Conservation (phyloP, 164 flowering plant genomes). For the Magnolia changhungtana region DNA sequence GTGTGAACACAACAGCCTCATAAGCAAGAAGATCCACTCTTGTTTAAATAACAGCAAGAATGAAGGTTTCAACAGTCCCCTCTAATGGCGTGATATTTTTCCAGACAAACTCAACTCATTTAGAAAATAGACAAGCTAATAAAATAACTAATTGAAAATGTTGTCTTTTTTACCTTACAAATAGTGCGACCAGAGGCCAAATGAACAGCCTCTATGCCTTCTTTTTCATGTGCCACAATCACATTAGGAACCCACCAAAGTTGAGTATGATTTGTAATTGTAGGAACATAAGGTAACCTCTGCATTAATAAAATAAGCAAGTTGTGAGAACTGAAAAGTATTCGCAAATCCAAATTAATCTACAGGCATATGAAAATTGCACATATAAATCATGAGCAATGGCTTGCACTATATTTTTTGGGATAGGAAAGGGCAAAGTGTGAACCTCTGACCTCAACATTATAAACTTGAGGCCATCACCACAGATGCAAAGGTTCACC, state of each 20-base stretch:
- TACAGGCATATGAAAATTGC: neutral
- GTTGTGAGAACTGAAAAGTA: neutral
- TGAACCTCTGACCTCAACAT: neutral
- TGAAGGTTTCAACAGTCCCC: neutral
- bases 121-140: neutral
- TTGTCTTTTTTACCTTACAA: conserved; percentile 60
- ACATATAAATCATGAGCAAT: neutral
- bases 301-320: conserved; percentile 32
- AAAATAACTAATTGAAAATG: neutral
- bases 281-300: conserved; percentile 69
- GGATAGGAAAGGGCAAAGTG: neutral
- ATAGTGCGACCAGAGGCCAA: conserved; percentile 89
- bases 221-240: conserved; percentile 92
- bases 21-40: neutral
- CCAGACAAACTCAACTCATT: neutral
- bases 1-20: neutral
- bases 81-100: neutral
- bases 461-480: too few species aligned
- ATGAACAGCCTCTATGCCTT: conserved; percentile 97
- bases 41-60: neutral
- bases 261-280: conserved; percentile 90
- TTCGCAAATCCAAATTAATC: conserved; percentile 4
- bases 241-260: conserved; percentile 99
- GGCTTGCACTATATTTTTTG: neutral
- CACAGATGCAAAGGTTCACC: too few species aligned